A percentile compares a stretch with the other conserved stretches of the same genome.
Conservation (phyloP, 2,329 filamentous ascomycete species). For the Emergomyces orientalis region DNA sequence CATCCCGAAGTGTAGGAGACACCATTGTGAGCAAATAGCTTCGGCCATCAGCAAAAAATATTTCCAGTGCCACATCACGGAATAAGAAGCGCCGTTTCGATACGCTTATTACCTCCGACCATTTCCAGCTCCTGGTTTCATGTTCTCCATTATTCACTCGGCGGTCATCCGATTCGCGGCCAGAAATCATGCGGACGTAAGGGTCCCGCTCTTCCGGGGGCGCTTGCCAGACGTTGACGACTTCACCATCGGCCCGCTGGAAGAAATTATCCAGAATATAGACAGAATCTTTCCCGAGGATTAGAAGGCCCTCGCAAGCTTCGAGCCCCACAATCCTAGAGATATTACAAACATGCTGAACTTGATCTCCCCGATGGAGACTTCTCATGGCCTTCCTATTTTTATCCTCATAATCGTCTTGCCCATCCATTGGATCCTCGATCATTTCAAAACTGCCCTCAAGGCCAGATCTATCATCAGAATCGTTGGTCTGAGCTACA, state of each 20-base stretch:
- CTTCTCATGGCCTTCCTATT: conserved; percentile 96
- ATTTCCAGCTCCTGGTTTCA: conserved; percentile 82
- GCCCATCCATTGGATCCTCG: conserved; percentile 78
- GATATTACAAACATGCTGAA: conserved; percentile 90
- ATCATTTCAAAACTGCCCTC: conserved; percentile 96
- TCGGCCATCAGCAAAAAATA: conserved; percentile 93
- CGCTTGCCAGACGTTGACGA: conserved; percentile 92
- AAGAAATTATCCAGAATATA: conserved; percentile 98
- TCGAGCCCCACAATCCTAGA: conserved; percentile 90
- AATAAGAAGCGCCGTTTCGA: conserved; percentile 94
- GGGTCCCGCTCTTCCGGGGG: conserved; percentile 86
- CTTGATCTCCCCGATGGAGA: conserved; percentile 78
- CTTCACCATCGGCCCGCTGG: conserved; percentile 87
- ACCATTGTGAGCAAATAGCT: conserved; percentile 88
- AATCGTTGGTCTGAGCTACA: conserved; percentile 23
- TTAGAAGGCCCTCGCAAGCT: conserved; percentile 84
- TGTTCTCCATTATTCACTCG: conserved; percentile 54
- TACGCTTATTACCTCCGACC: conserved; percentile 87
- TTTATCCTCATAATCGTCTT: conserved; percentile 89
- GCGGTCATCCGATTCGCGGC: conserved; percentile 55
- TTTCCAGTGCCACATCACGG: conserved; percentile 88
- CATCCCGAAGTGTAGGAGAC: conserved; percentile 63
- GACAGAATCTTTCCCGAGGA: conserved; percentile 81
- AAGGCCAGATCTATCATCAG: conserved; percentile 37
- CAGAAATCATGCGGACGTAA: conserved; percentile 88